Conservation (phyloP, 1,284 basidiomycete genomes). For the Boletus semigastroideus region DNA sequence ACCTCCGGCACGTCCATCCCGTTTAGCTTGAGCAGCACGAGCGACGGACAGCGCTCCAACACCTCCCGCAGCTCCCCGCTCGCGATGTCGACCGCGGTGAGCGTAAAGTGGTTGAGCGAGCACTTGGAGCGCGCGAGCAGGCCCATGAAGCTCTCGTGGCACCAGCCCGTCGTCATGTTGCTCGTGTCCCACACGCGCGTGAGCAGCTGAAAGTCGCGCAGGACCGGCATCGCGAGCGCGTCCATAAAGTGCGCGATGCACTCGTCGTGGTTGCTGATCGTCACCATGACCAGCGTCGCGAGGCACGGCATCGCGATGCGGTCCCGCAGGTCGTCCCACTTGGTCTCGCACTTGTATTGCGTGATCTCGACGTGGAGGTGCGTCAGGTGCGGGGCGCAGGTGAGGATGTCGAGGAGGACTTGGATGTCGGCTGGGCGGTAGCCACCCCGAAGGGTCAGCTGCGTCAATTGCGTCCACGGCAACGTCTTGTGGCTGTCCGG, state of each 20-base stretch:
- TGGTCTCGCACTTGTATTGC: conserved; percentile 28
- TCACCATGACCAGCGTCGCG: conserved; percentile 30
- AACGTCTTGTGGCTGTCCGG: conserved; percentile 30
- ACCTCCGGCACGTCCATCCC: conserved; percentile 24
- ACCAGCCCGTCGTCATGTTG: conserved; percentile 28
- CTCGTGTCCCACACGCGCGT: conserved; percentile 33
- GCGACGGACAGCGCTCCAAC: conserved; percentile 29
- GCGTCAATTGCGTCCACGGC: conserved; percentile 32
- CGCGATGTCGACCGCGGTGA: conserved; percentile 26
- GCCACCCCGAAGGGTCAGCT: conserved; percentile 31
- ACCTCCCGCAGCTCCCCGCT: conserved; percentile 24
- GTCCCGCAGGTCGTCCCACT: conserved; percentile 23
- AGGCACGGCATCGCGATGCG: conserved; percentile 32
- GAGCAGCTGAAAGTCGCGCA: conserved; percentile 33
- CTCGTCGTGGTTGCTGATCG: conserved; percentile 29
- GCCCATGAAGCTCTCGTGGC: conserved; percentile 27
- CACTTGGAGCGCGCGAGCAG: conserved; percentile 28
- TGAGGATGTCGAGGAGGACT: conserved; percentile 26
- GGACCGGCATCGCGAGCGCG: conserved; percentile 18
- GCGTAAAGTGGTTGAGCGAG: conserved; percentile 31
- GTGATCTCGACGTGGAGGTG: conserved; percentile 35
- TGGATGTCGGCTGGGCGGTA: conserved; percentile 29
- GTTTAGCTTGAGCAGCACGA: conserved; percentile 30
- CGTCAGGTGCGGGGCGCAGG: conserved; percentile 25
- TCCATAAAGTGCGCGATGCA: conserved; percentile 28